Conservation (phyloP, 1,139 yeast genomes). For the Debaryomyces coudertii region DNA sequence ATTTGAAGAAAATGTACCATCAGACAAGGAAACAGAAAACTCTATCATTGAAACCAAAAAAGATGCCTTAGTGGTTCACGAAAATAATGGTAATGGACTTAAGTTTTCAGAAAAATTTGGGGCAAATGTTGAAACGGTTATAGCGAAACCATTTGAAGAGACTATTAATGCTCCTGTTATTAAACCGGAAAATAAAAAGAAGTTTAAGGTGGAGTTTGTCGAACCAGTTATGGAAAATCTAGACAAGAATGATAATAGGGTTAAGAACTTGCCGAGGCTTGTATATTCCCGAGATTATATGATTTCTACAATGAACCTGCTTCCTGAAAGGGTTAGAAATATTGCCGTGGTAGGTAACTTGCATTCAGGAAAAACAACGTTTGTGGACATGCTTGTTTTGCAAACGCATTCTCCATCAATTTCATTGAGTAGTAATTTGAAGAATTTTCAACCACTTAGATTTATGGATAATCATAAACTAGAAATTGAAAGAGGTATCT, state of each 20-base stretch:
- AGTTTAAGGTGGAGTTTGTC: slow-evolving; percentile 48
- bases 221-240: slow-evolving; percentile 23
- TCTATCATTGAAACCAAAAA: slow-evolving; percentile 6
- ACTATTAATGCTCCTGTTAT: slow-evolving; percentile 62
- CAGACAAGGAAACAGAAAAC: slow-evolving; percentile 17
- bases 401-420: slow-evolving; percentile 58
- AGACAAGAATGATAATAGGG: slow-evolving; percentile 19
- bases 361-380: slow-evolving; percentile 86
- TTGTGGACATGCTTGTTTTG: slow-evolving; percentile 68
- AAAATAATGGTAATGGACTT: slow-evolving; percentile 31
- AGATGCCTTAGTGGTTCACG: slow-evolving; percentile 33
- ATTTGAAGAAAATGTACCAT: slow-evolving; percentile 19
- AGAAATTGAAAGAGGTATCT: slow-evolving; percentile 71
- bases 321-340: slow-evolving; percentile 74
- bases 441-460: slow-evolving; percentile 48
- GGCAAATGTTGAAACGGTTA: slow-evolving; percentile 57
- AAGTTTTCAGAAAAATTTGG: slow-evolving; percentile 20
- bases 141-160: slow-evolving; percentile 22
- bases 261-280: slow-evolving; percentile 53
- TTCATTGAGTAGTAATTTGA: slow-evolving; percentile 28
- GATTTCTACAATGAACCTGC: slow-evolving; percentile 41
- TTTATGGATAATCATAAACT: slow-evolving; percentile 73
- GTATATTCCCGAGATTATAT: slow-evolving; percentile 67
- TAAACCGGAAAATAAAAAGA: slow-evolving; percentile 50
- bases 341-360: slow-evolving; percentile 81